These are phyloP conservation scores for Stemphylium lycopersici DNA, from an alignment of 2,329 filamentous ascomycete genomes.

Conservation along the genomic window DNA sequence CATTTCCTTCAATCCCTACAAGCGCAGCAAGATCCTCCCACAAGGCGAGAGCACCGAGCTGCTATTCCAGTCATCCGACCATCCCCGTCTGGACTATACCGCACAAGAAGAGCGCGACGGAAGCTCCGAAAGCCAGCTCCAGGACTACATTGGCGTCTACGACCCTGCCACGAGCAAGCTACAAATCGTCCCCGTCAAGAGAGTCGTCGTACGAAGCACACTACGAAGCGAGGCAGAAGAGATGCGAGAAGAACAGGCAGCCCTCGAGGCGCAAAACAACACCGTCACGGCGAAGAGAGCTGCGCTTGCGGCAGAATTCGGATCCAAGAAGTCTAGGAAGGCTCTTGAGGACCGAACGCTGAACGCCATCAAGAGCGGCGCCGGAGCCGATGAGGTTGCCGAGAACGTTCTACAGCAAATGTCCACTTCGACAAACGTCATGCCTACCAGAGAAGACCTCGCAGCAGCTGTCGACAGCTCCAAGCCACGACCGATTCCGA, in stretches of 20 bases:
- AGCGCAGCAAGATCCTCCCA: constrained; percentile 40
- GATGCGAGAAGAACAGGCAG: constrained; percentile 41
- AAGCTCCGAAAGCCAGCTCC: constrained; percentile 57
- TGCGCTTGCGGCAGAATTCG: constrained; percentile 77
- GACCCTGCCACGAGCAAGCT: constrained; percentile 61
- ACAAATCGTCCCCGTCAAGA: constrained; percentile 59
- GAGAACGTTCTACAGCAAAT: constrained; percentile 66
- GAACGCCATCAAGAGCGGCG: constrained; percentile 66
- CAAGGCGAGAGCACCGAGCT: constrained; percentile 51
- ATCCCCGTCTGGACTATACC: constrained; percentile 65
- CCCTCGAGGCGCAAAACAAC: constrained; percentile 33
- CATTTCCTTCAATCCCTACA: constrained; percentile 59
- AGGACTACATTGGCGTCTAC: constrained; percentile 67
- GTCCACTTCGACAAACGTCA: constrained; percentile 65
- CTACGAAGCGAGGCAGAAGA: constrained; percentile 54
- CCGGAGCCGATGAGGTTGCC: constrained; percentile 39
- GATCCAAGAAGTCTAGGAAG: constrained; percentile 85
- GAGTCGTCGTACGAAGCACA: constrained; percentile 61
- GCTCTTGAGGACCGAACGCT: constrained; percentile 71
- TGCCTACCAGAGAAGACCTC: constrained; percentile 70
- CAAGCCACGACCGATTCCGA: constrained; percentile 75
- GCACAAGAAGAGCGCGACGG: constrained; percentile 58
- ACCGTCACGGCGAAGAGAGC: constrained; percentile 66
- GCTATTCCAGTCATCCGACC: constrained; percentile 65
- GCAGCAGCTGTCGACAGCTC: constrained; percentile 68